These are phyloP conservation scores for Mariannaea sp. DNA, from an alignment of 2,329 filamentous ascomycete species.

Conservation along the genomic window DNA sequence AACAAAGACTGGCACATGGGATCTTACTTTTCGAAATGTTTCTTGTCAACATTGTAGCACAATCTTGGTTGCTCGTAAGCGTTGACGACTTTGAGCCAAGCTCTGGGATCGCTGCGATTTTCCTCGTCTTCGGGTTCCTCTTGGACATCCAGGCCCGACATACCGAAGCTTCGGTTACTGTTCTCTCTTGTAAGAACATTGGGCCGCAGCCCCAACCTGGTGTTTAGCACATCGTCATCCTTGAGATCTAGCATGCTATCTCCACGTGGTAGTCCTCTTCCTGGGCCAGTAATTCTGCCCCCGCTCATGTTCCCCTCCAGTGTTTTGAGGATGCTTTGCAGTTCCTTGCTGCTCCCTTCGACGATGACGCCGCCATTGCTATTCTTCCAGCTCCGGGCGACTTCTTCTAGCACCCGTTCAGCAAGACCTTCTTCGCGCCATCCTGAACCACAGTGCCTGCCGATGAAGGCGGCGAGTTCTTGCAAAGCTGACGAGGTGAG, in stretches of 20 bases:
- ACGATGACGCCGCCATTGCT: conserved; percentile 88
- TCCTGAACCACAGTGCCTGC: conserved; percentile 90
- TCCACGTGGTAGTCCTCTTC: conserved; percentile 56
- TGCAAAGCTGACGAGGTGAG: conserved; percentile 86
- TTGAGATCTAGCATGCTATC: conserved; percentile 67
- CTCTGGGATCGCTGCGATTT: conserved; percentile 67
- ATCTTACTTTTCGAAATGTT: conserved; percentile 80
- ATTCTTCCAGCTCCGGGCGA: conserved; percentile 90
- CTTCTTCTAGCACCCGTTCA: conserved; percentile 89
- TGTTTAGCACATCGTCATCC: conserved; percentile 58
- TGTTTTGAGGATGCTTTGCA: conserved; percentile 82
- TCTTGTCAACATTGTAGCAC: conserved; percentile 78
- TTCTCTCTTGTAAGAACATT: conserved; percentile 58
- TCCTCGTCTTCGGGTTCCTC: conserved; percentile 63
- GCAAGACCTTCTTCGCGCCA: conserved; percentile 96
- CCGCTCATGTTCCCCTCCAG: conserved; percentile 88
- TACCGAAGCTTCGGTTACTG: conserved; percentile 68
- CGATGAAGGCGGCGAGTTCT: conserved; percentile 85
- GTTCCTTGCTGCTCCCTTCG: conserved; percentile 74
- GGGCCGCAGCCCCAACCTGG: conserved; percentile 58
- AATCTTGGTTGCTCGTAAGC: conserved; percentile 86
- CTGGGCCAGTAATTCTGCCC: conserved; percentile 67
- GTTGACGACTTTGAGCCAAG: conserved; percentile 82
- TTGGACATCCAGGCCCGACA: conserved; percentile 57
- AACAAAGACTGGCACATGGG: no score